A percentile compares a stretch with the other conserved stretches of the same genome.
Conservation (phyloP, 129 eudicot species). For the Chrysanthemum makinoi region DNA sequence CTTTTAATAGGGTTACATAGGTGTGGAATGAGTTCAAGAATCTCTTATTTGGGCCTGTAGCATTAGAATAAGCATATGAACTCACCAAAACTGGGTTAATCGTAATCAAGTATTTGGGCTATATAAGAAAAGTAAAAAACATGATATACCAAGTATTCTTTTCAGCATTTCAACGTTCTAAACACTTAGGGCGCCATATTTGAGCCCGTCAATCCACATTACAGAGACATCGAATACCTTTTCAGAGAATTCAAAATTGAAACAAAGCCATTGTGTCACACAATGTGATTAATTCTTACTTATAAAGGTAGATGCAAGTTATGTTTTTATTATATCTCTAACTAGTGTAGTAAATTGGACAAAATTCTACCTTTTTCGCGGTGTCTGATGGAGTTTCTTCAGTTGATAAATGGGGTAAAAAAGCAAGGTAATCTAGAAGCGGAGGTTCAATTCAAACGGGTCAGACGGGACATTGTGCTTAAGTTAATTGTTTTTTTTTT, state of each 20-base stretch:
- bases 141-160: constrained; percentile 35
- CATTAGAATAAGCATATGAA: no score
- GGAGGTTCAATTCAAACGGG: no score
- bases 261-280: constrained; percentile 1
- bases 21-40: no score
- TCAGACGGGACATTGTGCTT: no score
- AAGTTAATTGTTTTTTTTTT: no score
- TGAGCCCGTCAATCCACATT: constrained; percentile 58
- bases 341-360: no score
- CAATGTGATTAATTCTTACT: background rate
- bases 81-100: no score
- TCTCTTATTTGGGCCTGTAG: no score
- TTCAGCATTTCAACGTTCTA: constrained; percentile 58
- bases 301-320: background rate
- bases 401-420: background rate
- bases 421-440: no score
- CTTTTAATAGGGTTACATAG: no score
- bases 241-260: background rate
- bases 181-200: constrained; percentile 49
- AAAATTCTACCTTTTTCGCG: constrained; percentile 47
- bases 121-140: no score
- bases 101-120: no score
- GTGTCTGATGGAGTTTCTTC: constrained; percentile 55
- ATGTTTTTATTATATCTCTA: background rate
- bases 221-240: constrained; percentile 72